Conservation (phyloP, 768 basidiomycete species). For the Boletus sp. region DNA sequence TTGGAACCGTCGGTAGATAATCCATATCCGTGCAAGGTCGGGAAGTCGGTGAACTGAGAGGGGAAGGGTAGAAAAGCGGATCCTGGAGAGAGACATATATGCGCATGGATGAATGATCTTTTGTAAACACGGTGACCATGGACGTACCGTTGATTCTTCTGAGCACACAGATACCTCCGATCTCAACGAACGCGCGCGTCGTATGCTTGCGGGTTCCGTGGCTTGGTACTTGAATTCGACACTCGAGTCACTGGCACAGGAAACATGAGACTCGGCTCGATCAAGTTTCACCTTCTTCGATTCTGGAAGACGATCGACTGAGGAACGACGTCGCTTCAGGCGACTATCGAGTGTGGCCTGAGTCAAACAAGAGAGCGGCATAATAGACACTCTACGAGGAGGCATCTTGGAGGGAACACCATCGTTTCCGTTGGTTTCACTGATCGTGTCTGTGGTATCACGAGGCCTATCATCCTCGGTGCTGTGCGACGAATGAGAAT, state of each 20-base stretch:
- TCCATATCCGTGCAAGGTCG: not conserved
- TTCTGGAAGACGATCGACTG: not conserved
- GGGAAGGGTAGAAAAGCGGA: conserved; percentile 2
- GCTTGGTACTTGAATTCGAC: conserved; percentile 19
- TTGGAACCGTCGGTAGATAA: conserved; percentile 23
- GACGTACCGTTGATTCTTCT: conserved; percentile 8
- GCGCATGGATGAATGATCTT: not conserved
- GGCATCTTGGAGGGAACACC: not conserved
- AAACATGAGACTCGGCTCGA: not conserved
- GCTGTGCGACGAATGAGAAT: not conserved
- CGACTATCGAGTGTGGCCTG: not conserved
- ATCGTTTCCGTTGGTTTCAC: not conserved
- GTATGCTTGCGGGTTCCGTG: conserved; percentile 37
- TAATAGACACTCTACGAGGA: not conserved
- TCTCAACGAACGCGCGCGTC: conserved; percentile 39
- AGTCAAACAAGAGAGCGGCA: not conserved
- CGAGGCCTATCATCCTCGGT: not conserved
- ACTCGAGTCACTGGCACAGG: not conserved
- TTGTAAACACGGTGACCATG: not conserved
- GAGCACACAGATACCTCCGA: conserved; percentile 25
- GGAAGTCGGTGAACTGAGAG: not conserved
- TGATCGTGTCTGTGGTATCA: not conserved
- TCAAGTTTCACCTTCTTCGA: conserved; percentile 21
- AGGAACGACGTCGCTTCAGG: conserved; percentile 18
- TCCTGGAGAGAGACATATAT: conserved; percentile 14